Evolutionary conservation across 345 rosid genomes (phyloP), one percentile per base, ranked within the genome.

Genomic region (Eucalyptus sp.): DNA sequence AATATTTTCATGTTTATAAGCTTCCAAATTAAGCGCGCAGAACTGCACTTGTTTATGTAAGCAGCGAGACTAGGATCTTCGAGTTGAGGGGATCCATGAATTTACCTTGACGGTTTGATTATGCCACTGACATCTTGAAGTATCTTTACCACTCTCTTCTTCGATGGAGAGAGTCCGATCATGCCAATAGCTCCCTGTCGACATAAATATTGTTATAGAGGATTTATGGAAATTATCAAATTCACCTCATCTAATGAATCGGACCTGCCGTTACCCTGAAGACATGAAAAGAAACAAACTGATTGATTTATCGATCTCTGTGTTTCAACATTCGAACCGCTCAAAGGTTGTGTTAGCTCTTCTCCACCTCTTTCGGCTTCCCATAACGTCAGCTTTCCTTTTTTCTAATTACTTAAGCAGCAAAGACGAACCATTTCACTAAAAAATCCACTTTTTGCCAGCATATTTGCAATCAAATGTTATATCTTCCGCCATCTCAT

Each of bases 71-170:
- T n/a, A n/a, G 62, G 87, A 50, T 46, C 54, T n/a, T 86, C 60
- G 13, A 86, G 37, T 86, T 37, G 27, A 20, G 84, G 68, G 84
- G 68, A 66, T 20, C 27, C 54, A 10, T 18, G 51, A 44, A 16
- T 76, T 85, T 87, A 93, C 94, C 94, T 91, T 27, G 93, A 88
- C 56, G 94, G 94, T 64, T 89, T 92, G 76, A 90, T 90, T 80
- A 92, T 50, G 33, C 94, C 94, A 46, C 87, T 93, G 7, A 92
- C 89, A 86, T 88, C 91, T 76, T 88, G 89, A 29, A 93, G 91
- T 62, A 93, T 92, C 88, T 91, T 90, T 85, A 92, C 44, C 85
- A 88, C 88, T 90, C 88, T 93, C 87, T 93, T 89, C 91, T 92
- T 92, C 41, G 94, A 91, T 15, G 92, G 92, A 18, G 90, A 87